phyloP scores from a whole-genome alignment of 2,329 filamentous ascomycete genomes.

The Tolypocladium amazonense region DNA sequence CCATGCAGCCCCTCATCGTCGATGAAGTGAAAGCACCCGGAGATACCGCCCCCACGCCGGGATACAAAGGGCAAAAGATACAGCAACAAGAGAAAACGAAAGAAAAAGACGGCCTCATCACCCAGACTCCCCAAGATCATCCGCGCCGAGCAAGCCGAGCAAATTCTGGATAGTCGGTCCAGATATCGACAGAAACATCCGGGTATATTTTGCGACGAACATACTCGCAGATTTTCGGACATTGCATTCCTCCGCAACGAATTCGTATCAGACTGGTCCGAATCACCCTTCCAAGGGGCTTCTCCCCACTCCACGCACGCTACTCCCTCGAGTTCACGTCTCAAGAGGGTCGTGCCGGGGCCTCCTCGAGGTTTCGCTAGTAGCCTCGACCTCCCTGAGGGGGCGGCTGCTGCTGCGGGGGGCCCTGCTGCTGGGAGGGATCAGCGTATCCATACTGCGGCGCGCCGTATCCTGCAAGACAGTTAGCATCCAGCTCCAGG shows the following conservation, averaged over 20 bases:
- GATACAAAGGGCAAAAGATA: not conserved
- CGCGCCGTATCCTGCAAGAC: slow-evolving; percentile 22
- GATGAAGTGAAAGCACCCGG: slow-evolving; percentile 1
- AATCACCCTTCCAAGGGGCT: not conserved
- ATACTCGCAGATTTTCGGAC: slow-evolving; percentile 5
- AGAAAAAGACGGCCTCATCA: not conserved
- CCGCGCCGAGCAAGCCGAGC: not conserved
- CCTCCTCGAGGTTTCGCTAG: slow-evolving; percentile 2
- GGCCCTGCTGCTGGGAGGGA: slow-evolving; percentile 10
- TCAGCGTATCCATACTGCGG: slow-evolving; percentile 33
- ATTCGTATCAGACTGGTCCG: not conserved
- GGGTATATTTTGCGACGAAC: slow-evolving; percentile 8
- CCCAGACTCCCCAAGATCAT: not conserved
- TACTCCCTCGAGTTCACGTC: not conserved
- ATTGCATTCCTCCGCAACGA: not conserved
- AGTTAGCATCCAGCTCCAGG: slow-evolving; percentile 4
- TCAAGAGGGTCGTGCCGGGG: not conserved
- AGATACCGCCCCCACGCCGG: not conserved
- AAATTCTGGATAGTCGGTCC: slow-evolving; percentile 4
- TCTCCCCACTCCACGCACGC: not conserved
- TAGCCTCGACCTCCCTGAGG: slow-evolving; percentile 12
- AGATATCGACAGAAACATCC: slow-evolving; percentile 10
- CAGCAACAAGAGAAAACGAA: slow-evolving; percentile 4
- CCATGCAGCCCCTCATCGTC: not conserved
- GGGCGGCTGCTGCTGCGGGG: slow-evolving; percentile 8